Evolutionary conservation across 1,284 basidiomycete genomes (phyloP), one percentile per base, ranked within the genome.

Genomic region (Leccinum pachyderme): DNA sequence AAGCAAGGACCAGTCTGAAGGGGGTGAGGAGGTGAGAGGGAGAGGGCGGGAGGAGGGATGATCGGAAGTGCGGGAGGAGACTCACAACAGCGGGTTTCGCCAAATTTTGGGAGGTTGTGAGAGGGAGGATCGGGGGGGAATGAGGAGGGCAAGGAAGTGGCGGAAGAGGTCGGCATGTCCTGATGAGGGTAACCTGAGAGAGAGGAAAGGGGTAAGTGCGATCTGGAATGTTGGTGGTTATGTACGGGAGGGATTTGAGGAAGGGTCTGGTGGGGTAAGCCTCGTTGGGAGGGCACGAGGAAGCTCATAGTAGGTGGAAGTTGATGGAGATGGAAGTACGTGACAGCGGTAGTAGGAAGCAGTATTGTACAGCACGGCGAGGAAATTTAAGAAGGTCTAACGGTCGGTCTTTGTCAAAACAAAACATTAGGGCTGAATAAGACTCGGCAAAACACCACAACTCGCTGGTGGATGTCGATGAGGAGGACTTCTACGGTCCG

Each of bases 21-120:
- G 7, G 9, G 28, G 18, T 9, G 9, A 24, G 32, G 35, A 50
- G 5, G 58, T 71, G 32, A 69, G 59, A 8, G 48, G 9, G 59
- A 55, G 31, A 46, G 53, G 53, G 37, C 48, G 18, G 58, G 61
- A 46, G 47, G 45, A 53, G 31, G 29, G 47, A 33, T 64, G 77
- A 78, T 77, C 72, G 63, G 61, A 56, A 57, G 63, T 55, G 53
- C 59, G 63, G 61, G 50, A 53, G 22, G n/a, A 60, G 58, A 77
- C 87, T 73, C 65, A 89, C 88, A 89, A 65, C 87, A 90, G 63
- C 87, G 83, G 57, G 84, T 87, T 66, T 88, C 78, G 55, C 83
- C 86, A 56, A 85, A 65, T 70, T 81, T 82, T 59, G 86, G 86
- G 27, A 74, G 65, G 33, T 54, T 15, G 60, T 61, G 59, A n/a